Base-by-base conservation (phyloP, 306 rosid genomes). In the Hippophae rhamnoides region DNA sequence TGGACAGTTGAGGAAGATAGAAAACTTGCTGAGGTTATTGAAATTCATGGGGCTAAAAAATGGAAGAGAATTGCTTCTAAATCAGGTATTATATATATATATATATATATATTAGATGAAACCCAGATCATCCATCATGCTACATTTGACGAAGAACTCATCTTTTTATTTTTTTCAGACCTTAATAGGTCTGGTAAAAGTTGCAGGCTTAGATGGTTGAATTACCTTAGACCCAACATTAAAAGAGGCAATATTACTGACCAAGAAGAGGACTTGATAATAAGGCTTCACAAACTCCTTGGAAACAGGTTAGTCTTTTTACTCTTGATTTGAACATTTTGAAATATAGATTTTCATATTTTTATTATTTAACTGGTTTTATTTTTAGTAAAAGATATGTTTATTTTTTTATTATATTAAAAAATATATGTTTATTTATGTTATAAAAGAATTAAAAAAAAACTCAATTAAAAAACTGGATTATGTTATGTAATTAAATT, bases 121-220 rank as follows among this genome's bases (percentile, higher is more conserved):
- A 31, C 38, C 38, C 38, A 31, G 38, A 31, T 31, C 38, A 2
- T 31, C 38, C 38, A 31, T 31, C 38, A 4, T 31, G 38, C 38
- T 31, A 31, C 5, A 31, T 31, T 31, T 31, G 3, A 31, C 5
- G 38, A 31, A 31, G 5, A 31, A 4, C 38, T 31, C 3, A 2
- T 31, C 5, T 4, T 31, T 31, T 31, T 31, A 31, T 31, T 31
- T 31, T 31, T 4, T 31, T 31, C 41, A 74, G 79, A 60, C 7
- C 58, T 74, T 38, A 59, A 60, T 45, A 69, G 75, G 71, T 47
- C 40, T 13, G 71, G 71, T 10, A 74, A 64, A 59, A 69, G 75
- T 66, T 74, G 75, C 62, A 69, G 79, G 42, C 61, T 60, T 58
- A 74, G 79, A 49, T 74, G 79, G 79, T 7, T 74, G 7, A 74